Percentiles rank a stretch among this genome's conserved stretches.
phyloP scores from a whole-genome alignment of 2,329 filamentous ascomycete genomes.

The Septoria linicola region DNA sequence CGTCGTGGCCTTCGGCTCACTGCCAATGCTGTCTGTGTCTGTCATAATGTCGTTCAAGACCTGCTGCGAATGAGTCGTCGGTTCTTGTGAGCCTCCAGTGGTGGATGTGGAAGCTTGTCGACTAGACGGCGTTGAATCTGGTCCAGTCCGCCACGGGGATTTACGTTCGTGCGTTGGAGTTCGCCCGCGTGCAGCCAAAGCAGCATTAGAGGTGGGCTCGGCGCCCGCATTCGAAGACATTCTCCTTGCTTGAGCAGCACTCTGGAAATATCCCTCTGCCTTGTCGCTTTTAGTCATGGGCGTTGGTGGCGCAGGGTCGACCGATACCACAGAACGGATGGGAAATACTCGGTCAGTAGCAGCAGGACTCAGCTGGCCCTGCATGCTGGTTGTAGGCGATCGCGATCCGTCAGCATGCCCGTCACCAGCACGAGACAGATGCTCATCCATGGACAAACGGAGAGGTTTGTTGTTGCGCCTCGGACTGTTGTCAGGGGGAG shows the following conservation, averaged over 20 bases:
- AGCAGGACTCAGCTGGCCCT: conserved; percentile 42
- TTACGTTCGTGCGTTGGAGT: conserved; percentile 16
- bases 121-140: neutral
- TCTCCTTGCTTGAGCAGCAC: conserved; percentile 25
- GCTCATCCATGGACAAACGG: conserved; percentile 11
- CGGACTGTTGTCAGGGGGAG: too few species aligned
- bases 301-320: conserved; percentile 57
- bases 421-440: conserved; percentile 5
- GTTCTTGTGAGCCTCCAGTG: conserved; percentile 12
- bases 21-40: conserved; percentile 23
- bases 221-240: conserved; percentile 15
- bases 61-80: conserved; percentile 11
- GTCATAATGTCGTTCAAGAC: conserved; percentile 26
- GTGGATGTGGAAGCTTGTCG: conserved; percentile 23
- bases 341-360: conserved; percentile 68
- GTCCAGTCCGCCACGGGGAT: conserved; percentile 3
- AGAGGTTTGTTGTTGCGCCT: conserved; percentile 16
- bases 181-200: conserved; percentile 8
- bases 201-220: neutral
- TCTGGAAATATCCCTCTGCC: conserved; percentile 41
- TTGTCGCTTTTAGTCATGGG: conserved; percentile 21
- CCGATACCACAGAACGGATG: conserved; percentile 75
- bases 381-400: conserved; percentile 14
- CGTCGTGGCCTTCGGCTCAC: conserved; percentile 11
- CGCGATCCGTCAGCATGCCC: conserved; percentile 1